Conservation (phyloP, 495 filamentous ascomycete genomes). For the Hypoxylon crocopeplum region DNA sequence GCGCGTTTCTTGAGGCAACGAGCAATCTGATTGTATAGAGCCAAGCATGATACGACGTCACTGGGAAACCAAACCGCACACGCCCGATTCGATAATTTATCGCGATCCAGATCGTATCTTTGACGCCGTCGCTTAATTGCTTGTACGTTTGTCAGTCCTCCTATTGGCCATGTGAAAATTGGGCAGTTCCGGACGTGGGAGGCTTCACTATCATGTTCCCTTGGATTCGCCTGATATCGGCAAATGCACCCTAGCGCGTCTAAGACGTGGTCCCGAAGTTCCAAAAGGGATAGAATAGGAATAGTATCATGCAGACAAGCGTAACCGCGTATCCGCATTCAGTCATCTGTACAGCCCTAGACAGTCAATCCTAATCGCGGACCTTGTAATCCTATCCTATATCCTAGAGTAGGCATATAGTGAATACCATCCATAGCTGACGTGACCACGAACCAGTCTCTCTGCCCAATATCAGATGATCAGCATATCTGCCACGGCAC, state of each 20-base stretch:
- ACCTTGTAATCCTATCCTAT: conserved; percentile 4
- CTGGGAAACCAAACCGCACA: background rate
- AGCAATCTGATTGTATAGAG: background rate
- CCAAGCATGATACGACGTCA: conserved; percentile 4
- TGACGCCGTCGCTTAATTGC: conserved; percentile 6
- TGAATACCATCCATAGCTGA: conserved; percentile 5
- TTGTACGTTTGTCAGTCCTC: background rate
- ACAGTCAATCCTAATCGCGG: background rate
- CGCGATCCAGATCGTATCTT: conserved; percentile 1
- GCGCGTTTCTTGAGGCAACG: conserved; percentile 14
- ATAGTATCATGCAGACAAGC: conserved; percentile 10
- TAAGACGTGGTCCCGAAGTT: conserved; percentile 4
- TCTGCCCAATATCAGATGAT: conserved; percentile 17
- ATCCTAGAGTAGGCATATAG: conserved; percentile 13
- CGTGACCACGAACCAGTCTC: background rate
- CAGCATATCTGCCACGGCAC: background rate
- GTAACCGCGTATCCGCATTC: background rate
- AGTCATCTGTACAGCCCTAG: background rate
- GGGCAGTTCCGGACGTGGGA: background rate
- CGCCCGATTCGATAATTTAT: background rate
- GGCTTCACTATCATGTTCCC: background rate
- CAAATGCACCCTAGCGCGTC: conserved; percentile 1
- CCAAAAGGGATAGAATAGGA: conserved; percentile 3
- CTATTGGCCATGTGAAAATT: background rate
- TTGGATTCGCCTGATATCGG: conserved; percentile 4